Evolutionary conservation across 106 monocot species (phyloP).

Genomic region (Platanthera zijinensis): DNA sequence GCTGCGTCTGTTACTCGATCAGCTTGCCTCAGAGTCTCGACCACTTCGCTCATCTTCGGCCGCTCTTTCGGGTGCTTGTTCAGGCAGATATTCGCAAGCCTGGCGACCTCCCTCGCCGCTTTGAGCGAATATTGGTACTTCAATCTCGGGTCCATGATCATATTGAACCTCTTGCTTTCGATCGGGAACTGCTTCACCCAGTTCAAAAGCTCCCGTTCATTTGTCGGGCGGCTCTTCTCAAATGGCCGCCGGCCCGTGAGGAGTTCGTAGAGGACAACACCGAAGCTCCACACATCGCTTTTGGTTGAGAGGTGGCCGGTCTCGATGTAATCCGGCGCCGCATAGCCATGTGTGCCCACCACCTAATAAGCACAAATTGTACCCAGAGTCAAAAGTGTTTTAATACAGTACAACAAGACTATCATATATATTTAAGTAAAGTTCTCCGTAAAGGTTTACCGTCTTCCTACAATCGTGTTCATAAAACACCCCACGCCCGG

Average conservation of each 20-base stretch:
- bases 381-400: not conserved
- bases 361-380: constrained; percentile 12
- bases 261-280: constrained; percentile 24
- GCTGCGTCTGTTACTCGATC: not conserved
- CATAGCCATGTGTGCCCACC: constrained; percentile 18
- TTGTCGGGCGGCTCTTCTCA: constrained; percentile 8
- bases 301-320: constrained; percentile 20
- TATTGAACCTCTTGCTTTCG: constrained; percentile 22
- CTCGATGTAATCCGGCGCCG: constrained; percentile 22
- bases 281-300: constrained; percentile 28
- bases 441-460: no score
- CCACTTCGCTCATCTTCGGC: constrained; percentile 22
- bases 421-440: not conserved
- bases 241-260: constrained; percentile 17
- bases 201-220: constrained; percentile 17
- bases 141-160: constrained; percentile 25
- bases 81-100: constrained; percentile 17
- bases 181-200: constrained; percentile 22
- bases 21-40: constrained; percentile 8
- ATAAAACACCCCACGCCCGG: no score
- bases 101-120: constrained; percentile 21
- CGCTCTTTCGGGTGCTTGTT: constrained; percentile 19
- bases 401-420: not conserved
- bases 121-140: constrained; percentile 20
- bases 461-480: no score